A percentile compares a stretch with the other conserved stretches of the same genome.
Evolutionary conservation across 2,329 filamentous ascomycete genomes (phyloP).

Genomic region (Hypoxylon sp.): DNA sequence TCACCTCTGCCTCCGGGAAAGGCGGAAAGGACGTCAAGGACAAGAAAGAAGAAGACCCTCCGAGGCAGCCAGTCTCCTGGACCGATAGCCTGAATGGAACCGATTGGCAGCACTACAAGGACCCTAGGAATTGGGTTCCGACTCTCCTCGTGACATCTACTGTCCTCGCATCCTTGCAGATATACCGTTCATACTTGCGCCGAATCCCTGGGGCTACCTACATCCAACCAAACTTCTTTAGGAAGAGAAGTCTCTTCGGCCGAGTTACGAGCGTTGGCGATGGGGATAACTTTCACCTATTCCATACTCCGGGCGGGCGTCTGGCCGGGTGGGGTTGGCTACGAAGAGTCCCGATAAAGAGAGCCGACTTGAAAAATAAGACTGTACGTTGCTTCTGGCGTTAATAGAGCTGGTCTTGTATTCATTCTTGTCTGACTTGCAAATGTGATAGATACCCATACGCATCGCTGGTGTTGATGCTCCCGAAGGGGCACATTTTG

Average conservation of each 20-base stretch:
- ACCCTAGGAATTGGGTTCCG: conserved; percentile 65
- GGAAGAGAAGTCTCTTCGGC: conserved; percentile 81
- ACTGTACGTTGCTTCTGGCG: conserved; percentile 69
- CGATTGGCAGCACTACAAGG: conserved; percentile 66
- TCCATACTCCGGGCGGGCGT: conserved; percentile 92
- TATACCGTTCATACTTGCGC: conserved; percentile 83
- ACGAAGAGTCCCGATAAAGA: conserved; percentile 76
- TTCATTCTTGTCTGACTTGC: conserved; percentile 16
- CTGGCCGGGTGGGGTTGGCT: conserved; percentile 94
- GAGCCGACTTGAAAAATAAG: conserved; percentile 76
- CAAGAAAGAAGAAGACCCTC: conserved; percentile 45
- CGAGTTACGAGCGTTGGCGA: conserved; percentile 94
- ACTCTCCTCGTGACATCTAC: conserved; percentile 67
- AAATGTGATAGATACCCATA: conserved; percentile 76
- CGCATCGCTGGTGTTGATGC: conserved; percentile 94
- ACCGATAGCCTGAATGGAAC: conserved; percentile 58
- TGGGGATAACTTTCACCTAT: conserved; percentile 94
- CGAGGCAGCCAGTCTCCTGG: conserved; percentile 55
- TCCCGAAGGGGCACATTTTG: conserved; percentile 93
- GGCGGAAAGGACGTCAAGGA: conserved; percentile 13
- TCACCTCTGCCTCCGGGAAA: conserved; percentile 41
- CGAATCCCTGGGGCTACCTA: conserved; percentile 83
- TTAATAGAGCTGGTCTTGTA: conserved; percentile 15
- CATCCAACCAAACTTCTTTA: conserved; percentile 80
- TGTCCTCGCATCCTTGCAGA: conserved; percentile 63